Conservation (phyloP, 2,329 filamentous ascomycete species). For the Gaeumannomyces sp. region DNA sequence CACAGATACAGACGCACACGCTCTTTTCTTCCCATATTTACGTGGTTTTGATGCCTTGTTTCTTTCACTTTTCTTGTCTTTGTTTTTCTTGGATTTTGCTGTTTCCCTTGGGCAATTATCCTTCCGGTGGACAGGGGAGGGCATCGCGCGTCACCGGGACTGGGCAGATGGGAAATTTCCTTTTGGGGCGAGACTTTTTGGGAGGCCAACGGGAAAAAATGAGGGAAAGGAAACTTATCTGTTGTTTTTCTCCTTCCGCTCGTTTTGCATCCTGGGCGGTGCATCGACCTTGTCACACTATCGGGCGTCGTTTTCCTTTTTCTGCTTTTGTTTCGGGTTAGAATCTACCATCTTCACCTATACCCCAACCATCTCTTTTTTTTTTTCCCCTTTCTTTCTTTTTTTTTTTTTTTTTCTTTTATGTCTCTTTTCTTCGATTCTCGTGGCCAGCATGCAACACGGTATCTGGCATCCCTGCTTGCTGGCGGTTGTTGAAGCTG, state of each 20-base stretch:
- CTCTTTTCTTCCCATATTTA: neutral
- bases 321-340: conserved; percentile 8
- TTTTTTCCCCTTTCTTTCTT: conserved; percentile 11
- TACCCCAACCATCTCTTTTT: neutral
- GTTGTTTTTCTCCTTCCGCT: neutral
- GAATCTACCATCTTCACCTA: conserved; percentile 1
- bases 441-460: no score
- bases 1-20: neutral
- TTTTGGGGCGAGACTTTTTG: neutral
- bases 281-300: neutral
- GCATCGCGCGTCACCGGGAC: neutral
- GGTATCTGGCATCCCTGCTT: no score
- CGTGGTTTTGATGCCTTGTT: conserved; percentile 17
- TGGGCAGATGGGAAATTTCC: neutral
- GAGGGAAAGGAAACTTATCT: neutral
- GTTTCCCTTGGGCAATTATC: neutral
- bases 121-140: neutral
- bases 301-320: neutral
- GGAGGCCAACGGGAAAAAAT: neutral
- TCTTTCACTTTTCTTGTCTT: conserved; percentile 23
- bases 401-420: neutral
- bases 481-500: neutral
- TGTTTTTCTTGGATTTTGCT: conserved; percentile 15
- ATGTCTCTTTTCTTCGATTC: neutral
- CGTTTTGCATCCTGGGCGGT: neutral